These are phyloP conservation scores for Yueomyces sinensis DNA, from an alignment of 805 yeast genomes.

Conservation along the genomic window DNA sequence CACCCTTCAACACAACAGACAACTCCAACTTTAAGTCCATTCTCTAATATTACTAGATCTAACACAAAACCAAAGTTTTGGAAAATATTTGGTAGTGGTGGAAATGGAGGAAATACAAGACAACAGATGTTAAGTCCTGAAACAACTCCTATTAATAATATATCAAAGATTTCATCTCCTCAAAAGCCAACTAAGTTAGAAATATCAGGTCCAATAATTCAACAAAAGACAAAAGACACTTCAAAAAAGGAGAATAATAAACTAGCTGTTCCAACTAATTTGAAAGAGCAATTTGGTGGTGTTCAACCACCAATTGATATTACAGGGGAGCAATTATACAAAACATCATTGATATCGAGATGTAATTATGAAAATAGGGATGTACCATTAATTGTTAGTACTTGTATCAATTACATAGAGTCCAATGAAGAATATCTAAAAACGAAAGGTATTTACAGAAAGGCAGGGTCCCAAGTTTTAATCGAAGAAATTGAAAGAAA, in stretches of 20 bases:
- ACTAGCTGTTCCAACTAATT: not conserved
- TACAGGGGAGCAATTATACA: constrained; percentile 10
- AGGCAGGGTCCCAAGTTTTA: constrained; percentile 69
- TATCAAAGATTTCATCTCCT: not conserved
- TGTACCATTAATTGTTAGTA: constrained; percentile 59
- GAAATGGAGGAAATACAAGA: constrained; percentile 2
- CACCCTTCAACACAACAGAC: too few relatives aligned
- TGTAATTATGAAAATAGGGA: constrained; percentile 43
- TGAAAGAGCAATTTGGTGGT: not conserved
- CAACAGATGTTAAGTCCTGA: not conserved
- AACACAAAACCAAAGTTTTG: constrained; percentile 20
- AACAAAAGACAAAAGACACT: not conserved
- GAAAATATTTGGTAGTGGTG: constrained; percentile 18
- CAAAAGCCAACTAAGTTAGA: constrained; percentile 1
- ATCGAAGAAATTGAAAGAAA: constrained; percentile 19
- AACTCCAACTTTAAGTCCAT: not conserved
- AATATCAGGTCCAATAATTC: not conserved
- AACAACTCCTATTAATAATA: too few relatives aligned
- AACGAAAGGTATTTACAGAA: constrained; percentile 79
- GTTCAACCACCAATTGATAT: not conserved
- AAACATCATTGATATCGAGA: constrained; percentile 47
- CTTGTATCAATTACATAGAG: constrained; percentile 70
- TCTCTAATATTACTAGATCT: constrained; percentile 2
- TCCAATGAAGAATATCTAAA: constrained; percentile 44
- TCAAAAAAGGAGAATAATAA: not conserved